Evolutionary conservation across 108 stramenopile species (phyloP).

Genomic region (Skeletonema menzelii): DNA sequence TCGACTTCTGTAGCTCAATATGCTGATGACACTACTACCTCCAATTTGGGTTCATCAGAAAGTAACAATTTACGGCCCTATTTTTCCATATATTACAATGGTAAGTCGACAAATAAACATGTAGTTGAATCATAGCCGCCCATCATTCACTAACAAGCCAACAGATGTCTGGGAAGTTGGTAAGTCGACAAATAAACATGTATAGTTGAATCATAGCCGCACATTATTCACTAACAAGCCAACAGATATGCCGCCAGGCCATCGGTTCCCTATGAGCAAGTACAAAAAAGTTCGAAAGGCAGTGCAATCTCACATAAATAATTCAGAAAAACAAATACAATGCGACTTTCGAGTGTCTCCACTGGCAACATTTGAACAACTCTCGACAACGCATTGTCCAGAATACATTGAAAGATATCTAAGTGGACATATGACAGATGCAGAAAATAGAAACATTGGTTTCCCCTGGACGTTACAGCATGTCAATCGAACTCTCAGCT

Average conservation of each 20-base stretch:
- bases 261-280: constrained; percentile 95
- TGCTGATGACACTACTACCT: neutral
- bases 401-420: constrained; percentile 81
- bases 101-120: neutral
- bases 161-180: constrained; percentile 86
- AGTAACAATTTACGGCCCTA: constrained; percentile 19
- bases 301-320: constrained; percentile 43
- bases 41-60: too few species aligned
- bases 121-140: too few species aligned
- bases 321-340: constrained; percentile 21
- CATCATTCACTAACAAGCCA: neutral
- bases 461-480: constrained; percentile 88
- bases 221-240: neutral
- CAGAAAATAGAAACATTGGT: constrained; percentile 88
- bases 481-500: constrained; percentile 81
- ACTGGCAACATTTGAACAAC: constrained; percentile 71
- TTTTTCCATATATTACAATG: constrained; percentile 88
- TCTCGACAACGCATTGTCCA: constrained; percentile 78
- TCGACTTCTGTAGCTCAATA: neutral
- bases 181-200: neutral
- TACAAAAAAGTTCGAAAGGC: constrained; percentile 76
- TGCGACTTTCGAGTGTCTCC: constrained; percentile 73
- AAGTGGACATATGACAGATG: constrained; percentile 69
- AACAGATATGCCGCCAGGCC: constrained; percentile 66
- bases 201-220: too few species aligned